Percentiles rank a stretch among this genome's conserved stretches.
These are phyloP conservation scores for Botrytis galanthina DNA, from an alignment of 2,329 filamentous ascomycete species.

Conservation along the genomic window DNA sequence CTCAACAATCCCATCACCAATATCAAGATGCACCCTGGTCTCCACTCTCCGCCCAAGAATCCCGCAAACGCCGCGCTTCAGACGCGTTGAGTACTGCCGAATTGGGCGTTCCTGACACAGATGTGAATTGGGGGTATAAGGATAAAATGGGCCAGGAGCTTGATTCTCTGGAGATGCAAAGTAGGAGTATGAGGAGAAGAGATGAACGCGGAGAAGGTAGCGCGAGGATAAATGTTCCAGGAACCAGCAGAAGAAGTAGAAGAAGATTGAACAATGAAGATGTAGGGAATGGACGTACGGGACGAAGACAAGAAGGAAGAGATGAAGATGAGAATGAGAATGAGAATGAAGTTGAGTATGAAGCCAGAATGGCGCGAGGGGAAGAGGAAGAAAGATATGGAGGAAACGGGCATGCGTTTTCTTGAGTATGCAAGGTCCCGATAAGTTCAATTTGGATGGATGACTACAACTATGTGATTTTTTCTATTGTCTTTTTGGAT, in stretches of 20 bases:
- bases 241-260: neutral
- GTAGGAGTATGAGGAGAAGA: neutral
- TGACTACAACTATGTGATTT: neutral
- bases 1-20: neutral
- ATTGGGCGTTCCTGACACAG: neutral
- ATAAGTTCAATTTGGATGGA: neutral
- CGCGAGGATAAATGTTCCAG: rapidly evolving
- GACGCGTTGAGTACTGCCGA: neutral
- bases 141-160: slow-evolving; percentile 18
- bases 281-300: neutral
- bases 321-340: neutral
- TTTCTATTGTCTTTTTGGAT: neutral
- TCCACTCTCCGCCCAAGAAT: neutral
- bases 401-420: neutral
- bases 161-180: neutral
- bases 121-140: neutral
- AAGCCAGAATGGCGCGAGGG: no score
- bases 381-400: neutral
- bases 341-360: neutral
- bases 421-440: neutral
- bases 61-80: slow-evolving; percentile 6
- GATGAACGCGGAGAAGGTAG: neutral
- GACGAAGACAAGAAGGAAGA: neutral
- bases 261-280: neutral
- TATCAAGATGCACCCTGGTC: slow-evolving; percentile 6